Evolutionary conservation across 1,139 yeast species (phyloP), one percentile per base, ranked within the genome.

Genomic region (Sugiyamaella novakii): DNA sequence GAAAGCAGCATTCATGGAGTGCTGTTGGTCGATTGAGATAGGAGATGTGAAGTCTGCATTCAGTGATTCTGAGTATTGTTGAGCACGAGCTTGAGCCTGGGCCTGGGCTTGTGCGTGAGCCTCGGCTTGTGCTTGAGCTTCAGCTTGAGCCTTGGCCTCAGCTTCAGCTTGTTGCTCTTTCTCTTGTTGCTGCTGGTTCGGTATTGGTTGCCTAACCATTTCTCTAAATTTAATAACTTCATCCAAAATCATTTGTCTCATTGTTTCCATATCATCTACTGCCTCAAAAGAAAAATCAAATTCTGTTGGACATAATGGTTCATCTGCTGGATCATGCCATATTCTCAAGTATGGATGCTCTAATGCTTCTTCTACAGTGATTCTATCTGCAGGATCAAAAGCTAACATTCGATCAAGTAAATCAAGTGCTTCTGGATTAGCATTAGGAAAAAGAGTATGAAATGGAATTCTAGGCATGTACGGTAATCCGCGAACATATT

Each of bases 321-420:
- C 98, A 65, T 92, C 98, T 25, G 81, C 79, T 2, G 97, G 96
- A 63, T 92, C 98, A 66, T 91, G 98, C 98, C 98, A 92, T 29
- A 92, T 84, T 47, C 83, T 75, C 50, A 92, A 74, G 64, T 92
- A 92, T 5, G 96, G 95, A 68, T 92, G 98, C 54, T 80, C 79
- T 52, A 92, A 75, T 0, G 98, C 98, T 48, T 87, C 85, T 49
- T 86, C 89, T 1, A 91, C 98, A 0, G 94, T 80, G 44, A 92
- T 88, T 67, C 98, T 77, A 61, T 83, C 80, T 44, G 78, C 78
- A 0, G 98, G 98, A 64, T 92, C 97, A 53, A 92, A 77, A 10
- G 95, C 82, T 37, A 92, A 76, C 94, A 92, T 84, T 59, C 74
- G 79, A 53, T 83, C 87, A 55, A 92, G 74, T 56, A 92, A 72